Evolutionary conservation across 768 basidiomycete genomes (phyloP), one percentile per base, ranked within the genome.

Genomic region (Trametes cinnabarina): DNA sequence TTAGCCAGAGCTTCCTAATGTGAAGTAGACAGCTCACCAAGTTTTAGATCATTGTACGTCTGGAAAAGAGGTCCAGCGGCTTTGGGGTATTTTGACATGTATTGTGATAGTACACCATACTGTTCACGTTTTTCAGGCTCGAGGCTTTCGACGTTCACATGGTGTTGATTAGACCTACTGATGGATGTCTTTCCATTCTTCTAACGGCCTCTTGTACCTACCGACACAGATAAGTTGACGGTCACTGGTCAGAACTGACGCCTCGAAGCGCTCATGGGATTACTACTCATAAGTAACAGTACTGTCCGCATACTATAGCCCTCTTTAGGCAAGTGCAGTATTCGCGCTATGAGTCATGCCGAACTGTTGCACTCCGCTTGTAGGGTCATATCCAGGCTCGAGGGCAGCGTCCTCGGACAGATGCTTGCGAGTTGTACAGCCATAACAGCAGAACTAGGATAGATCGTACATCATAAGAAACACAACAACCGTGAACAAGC

Each of bases 1-100:
- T 39, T 39, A 39, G 37, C 14, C n/a, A 15, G n/a, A 8, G 37
- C 37, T 39, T 15, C 37, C 17, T 8, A 14, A 10, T 14, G 37
- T 39, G 14, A 61, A 34, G 52, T 9, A 23, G 15, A 37, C 23
- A 41, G 43, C 72, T 51, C 50, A 87, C 90, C 82, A 20, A 83
- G 80, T 6, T 81, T 69, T 28, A 92, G 70, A 57, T 92, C 89
- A 67, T 91, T 91, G 73, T 86, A 90, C 1, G 85, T 78, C 69
- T 91, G 89, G 67, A 90, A 88, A 9, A 91, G 71, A 22, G 80
- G 75, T 12, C 84, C 79, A 3, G 84, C 83, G 15, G 78, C 72
- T 23, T 69, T 75, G 34, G 89, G 88, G 64, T 91, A 91, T 68
- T 84, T 88, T 11, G 65, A 58, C 23, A 87, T 60, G 39, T 84